Conservation (phyloP, 176 grass and related monocot genomes). For the Secale cereale region DNA sequence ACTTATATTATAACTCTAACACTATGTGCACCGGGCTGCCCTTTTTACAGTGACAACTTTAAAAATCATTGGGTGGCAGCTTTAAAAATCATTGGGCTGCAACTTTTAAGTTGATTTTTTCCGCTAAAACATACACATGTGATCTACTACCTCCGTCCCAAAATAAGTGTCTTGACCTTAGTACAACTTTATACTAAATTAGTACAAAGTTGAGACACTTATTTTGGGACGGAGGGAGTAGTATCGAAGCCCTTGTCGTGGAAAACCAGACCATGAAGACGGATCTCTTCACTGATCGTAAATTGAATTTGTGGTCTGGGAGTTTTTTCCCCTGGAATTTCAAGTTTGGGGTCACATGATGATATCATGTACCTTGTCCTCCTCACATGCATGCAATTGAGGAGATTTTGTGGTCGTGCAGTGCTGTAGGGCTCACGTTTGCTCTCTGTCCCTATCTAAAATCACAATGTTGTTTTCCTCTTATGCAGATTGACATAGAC, state of each 20-base stretch:
- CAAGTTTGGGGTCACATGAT: neutral
- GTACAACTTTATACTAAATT: too few species aligned
- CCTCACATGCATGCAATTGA: neutral
- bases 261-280: neutral
- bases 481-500: constrained; percentile 63
- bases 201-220: too few species aligned
- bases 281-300: neutral
- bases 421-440: neutral
- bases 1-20: too few species aligned
- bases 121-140: neutral
- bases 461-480: neutral
- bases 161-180: too few species aligned
- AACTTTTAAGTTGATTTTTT: neutral
- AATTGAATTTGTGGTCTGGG: neutral
- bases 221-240: too few species aligned
- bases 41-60: too few species aligned
- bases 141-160: too few species aligned
- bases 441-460: neutral
- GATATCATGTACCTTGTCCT: neutral
- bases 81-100: neutral
- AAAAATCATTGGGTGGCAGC: too few species aligned
- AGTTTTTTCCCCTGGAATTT: neutral
- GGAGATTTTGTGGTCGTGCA: neutral
- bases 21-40: too few species aligned
- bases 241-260: neutral